phyloP scores from a whole-genome alignment of 805 yeast genomes.

The Starmera quercuum region DNA sequence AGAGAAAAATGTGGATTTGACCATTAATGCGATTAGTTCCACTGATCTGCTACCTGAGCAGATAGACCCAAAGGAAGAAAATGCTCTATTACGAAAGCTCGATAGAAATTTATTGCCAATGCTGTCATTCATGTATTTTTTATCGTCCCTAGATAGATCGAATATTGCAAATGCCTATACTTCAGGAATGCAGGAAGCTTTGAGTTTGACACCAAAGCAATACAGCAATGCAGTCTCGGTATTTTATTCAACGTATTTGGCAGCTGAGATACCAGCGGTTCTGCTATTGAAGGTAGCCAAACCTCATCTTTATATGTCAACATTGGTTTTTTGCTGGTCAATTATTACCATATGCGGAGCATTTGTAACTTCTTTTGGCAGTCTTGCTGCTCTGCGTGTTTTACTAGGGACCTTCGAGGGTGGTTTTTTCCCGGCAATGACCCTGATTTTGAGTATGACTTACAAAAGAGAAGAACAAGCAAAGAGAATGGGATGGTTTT shows the following conservation, averaged over 20 bases:
- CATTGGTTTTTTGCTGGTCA: conserved; percentile 22
- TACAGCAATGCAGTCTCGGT: conserved; percentile 35
- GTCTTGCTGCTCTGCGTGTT: conserved; percentile 30
- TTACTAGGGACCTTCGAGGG: conserved; percentile 37
- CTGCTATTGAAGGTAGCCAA: conserved; percentile 6
- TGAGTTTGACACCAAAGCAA: conserved; percentile 26
- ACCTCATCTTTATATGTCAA: conserved; percentile 18
- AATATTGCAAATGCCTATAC: conserved; percentile 50
- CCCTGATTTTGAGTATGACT: conserved; percentile 27
- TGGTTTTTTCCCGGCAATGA: conserved; percentile 32
- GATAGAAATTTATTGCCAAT: conserved; percentile 33
- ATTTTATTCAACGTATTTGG: conserved; percentile 33
- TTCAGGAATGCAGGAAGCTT: conserved; percentile 36
- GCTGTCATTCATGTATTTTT: conserved; percentile 31
- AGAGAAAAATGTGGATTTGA: too few species aligned
- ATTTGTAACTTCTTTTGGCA: conserved; percentile 24
- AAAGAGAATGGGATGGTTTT: conserved; percentile 30
- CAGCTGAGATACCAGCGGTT: conserved; percentile 29
- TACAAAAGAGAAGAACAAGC: conserved; percentile 30
- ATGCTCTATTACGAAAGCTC: conserved; percentile 26
- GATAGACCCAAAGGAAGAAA: conserved; percentile 11
- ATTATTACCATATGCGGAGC: conserved; percentile 25
- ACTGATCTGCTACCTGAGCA: too few species aligned
- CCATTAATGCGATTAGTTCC: too few species aligned
- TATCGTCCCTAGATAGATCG: conserved; percentile 42